These are phyloP conservation scores for Boletus huronensis DNA, from an alignment of 768 basidiomycete species.

Conservation along the genomic window DNA sequence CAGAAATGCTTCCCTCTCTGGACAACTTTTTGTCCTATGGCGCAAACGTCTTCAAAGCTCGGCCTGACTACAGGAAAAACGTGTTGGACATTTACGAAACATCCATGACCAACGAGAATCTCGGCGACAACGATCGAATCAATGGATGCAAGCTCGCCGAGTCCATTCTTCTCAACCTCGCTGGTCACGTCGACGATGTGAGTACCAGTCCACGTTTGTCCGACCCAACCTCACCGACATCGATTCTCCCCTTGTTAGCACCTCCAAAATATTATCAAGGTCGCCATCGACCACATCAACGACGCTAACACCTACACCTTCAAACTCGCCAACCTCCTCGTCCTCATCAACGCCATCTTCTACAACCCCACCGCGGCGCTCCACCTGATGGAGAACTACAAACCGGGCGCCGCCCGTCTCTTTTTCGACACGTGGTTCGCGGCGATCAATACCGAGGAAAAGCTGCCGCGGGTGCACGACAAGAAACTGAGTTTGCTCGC, in stretches of 20 bases:
- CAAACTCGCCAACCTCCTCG: conserved; percentile 75
- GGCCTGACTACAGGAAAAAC: conserved; percentile 74
- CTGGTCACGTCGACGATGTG: conserved; percentile 77
- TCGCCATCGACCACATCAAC: conserved; percentile 57
- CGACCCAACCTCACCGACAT: neutral
- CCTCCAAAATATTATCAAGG: conserved; percentile 60
- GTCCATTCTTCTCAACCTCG: conserved; percentile 74
- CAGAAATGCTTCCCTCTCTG: conserved; percentile 84
- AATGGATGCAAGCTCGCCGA: conserved; percentile 86
- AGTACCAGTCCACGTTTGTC: conserved; percentile 20
- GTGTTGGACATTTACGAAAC: conserved; percentile 80
- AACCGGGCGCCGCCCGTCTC: conserved; percentile 56
- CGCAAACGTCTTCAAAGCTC: conserved; percentile 66
- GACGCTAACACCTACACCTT: conserved; percentile 60
- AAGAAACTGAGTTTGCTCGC: conserved; percentile 81
- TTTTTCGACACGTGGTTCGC: conserved; percentile 88
- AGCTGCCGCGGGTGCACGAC: conserved; percentile 83
- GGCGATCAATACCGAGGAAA: conserved; percentile 54
- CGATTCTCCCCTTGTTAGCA: conserved; percentile 37
- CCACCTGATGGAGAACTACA: conserved; percentile 63
- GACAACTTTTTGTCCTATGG: conserved; percentile 90
- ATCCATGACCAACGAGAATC: conserved; percentile 60
- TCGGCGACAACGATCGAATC: conserved; percentile 82
- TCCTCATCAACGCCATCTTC: conserved; percentile 76
- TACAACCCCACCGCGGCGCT: conserved; percentile 82